Conservation (phyloP, 495 filamentous ascomycete genomes). For the Parachaetomium inaequale region DNA sequence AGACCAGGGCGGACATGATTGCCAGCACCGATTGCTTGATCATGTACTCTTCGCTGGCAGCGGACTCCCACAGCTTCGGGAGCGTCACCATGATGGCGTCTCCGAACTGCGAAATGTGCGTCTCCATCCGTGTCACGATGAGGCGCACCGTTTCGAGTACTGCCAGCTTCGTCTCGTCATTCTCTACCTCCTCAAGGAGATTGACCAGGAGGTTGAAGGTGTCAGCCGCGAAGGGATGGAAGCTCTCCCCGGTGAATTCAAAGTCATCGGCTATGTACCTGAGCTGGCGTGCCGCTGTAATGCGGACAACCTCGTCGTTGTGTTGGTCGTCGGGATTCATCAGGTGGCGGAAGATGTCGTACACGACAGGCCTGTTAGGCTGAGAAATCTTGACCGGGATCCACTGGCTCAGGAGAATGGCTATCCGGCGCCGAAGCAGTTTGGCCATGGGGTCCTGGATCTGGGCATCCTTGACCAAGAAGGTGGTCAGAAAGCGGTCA, state of each 20-base stretch:
- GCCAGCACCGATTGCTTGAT: conserved; percentile 84
- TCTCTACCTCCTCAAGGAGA: conserved; percentile 75
- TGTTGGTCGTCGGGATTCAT: conserved; percentile 68
- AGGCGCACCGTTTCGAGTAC: conserved; percentile 76
- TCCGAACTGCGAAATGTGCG: conserved; percentile 67
- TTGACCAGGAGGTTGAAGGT: conserved; percentile 66
- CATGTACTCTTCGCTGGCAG: conserved; percentile 77
- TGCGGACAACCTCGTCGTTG: conserved; percentile 89
- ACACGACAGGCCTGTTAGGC: conserved; percentile 65
- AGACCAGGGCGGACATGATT: conserved; percentile 72
- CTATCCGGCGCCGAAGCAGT: conserved; percentile 80
- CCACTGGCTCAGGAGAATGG: conserved; percentile 88
- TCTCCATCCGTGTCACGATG: conserved; percentile 77
- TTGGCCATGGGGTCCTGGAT: conserved; percentile 72
- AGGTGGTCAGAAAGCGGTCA: conserved; percentile 68
- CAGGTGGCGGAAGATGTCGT: conserved; percentile 86
- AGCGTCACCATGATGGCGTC: conserved; percentile 75
- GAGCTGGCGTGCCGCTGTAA: conserved; percentile 84
- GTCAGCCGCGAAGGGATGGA: conserved; percentile 68
- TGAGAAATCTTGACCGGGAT: conserved; percentile 67
- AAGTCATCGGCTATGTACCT: conserved; percentile 74
- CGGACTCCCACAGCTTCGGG: conserved; percentile 79
- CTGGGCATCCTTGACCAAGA: conserved; percentile 75
- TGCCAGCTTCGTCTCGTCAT: conserved; percentile 81
- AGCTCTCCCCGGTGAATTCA: conserved; percentile 66